Percentiles rank a stretch among this genome's conserved stretches.
Evolutionary conservation across 345 rosid genomes (phyloP).

Genomic region (Cardamine occulta): DNA sequence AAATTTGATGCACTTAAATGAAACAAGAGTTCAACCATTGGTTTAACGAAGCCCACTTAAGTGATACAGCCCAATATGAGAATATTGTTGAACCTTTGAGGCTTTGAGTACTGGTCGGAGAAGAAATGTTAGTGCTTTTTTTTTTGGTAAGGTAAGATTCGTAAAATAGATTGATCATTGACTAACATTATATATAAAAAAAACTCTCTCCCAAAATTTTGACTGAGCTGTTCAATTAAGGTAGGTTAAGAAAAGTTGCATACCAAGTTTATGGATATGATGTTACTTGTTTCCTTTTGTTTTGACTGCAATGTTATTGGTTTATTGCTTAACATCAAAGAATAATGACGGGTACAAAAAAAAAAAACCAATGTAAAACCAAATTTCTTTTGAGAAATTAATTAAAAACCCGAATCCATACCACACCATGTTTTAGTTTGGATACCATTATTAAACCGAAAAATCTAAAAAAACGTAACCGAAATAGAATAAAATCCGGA

Average conservation of each 20-base stretch:
- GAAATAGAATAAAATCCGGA: background rate
- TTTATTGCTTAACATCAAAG: background rate
- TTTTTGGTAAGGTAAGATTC: background rate
- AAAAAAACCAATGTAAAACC: background rate
- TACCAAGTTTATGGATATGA: background rate
- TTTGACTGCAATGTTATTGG: background rate
- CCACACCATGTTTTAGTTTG: background rate
- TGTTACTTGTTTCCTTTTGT: slow-evolving; percentile 1
- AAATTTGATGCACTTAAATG: background rate
- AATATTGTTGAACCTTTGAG: background rate
- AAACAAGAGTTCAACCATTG: background rate
- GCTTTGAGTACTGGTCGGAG: slow-evolving; percentile 20
- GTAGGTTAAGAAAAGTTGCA: background rate
- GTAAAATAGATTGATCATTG: background rate
- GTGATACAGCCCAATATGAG: background rate
- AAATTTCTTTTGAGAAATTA: background rate
- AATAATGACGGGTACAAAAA: no score
- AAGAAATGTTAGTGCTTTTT: background rate
- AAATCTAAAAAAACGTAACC: no score
- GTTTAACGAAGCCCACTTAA: background rate
- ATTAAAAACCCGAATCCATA: background rate
- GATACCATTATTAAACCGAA: background rate
- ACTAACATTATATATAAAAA: background rate
- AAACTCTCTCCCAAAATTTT: background rate
- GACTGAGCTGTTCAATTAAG: background rate